Conservation (phyloP, 73 alveolate species). For the Uronychia binucleata region DNA sequence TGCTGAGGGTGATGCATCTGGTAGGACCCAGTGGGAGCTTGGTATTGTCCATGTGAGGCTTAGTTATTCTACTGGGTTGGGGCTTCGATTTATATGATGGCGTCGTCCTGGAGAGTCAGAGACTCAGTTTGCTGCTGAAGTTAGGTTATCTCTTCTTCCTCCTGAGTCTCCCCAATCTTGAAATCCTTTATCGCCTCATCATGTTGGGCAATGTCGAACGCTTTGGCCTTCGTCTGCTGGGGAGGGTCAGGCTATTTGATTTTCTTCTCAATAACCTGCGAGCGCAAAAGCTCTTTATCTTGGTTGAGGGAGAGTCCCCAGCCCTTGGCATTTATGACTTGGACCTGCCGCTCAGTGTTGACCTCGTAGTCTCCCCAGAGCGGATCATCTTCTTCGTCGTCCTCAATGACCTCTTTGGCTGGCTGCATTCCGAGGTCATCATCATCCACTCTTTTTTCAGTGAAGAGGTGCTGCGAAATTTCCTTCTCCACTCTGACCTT, state of each 20-base stretch:
- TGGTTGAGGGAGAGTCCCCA: neutral
- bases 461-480: neutral
- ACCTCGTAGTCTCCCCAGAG: conserved; percentile 38
- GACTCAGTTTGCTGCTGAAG: neutral
- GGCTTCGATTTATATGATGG: conserved; percentile 18
- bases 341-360: neutral
- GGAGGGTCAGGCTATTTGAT: neutral
- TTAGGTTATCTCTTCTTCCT: too few species aligned
- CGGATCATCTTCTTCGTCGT: conserved; percentile 15
- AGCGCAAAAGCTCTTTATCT: neutral
- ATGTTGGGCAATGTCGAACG: neutral
- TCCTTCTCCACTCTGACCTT: neutral
- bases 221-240: neutral
- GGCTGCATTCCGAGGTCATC: conserved; percentile 17
- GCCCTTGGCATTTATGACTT: neutral
- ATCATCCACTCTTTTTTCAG: neutral
- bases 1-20: conserved; percentile 6
- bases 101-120: conserved; percentile 21
- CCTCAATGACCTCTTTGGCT: conserved; percentile 10
- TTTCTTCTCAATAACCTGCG: neutral
- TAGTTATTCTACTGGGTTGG: neutral
- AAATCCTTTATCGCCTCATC: neutral
- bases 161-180: neutral
- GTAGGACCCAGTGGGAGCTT: neutral
- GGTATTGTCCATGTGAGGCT: neutral